Evolutionary conservation across 257 asterid genomes (phyloP), one percentile per base, ranked within the genome.

Genomic region (Solanum medicagineum): DNA sequence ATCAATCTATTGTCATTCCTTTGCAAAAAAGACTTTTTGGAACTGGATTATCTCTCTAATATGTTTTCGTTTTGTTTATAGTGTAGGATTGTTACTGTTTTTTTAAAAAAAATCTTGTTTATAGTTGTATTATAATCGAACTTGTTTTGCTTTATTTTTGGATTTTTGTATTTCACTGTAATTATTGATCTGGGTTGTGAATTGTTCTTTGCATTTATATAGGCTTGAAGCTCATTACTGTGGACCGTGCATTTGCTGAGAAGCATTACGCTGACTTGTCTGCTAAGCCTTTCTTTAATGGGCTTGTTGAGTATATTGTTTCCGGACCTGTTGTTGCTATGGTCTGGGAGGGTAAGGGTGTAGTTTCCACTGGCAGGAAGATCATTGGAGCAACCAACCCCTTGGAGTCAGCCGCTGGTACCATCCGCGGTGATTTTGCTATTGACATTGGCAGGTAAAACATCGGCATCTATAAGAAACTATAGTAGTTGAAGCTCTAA

Each of bases 321-420:
- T 95, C 98, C n/a, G 98, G 99, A 42, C 98, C 99, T 6, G 98
- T 96, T 75, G 97, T 93, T 82, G 99, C 98, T 2, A 95, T 97
- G 98, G 98, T 97, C 82, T 97, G 98, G 99, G 98, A 94, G 88
- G 99, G 99, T 11, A 96, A 94, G 94, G 88, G 89, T 82, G 98
- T 94, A 8, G 99, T 96, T 8, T 24, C 92, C 42, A 96, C 98
- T 1, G 99, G 99, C 69, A 94, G 99, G 84, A 95, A 92, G 92
- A 93, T 96, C 89, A 96, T 96, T 84, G 98, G 99, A 68, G 98
- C 98, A 26, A 96, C 99, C 56, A 96, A 95, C 92, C 99, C 98
- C 20, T 91, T 94, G 26, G 96, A 94, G 29, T 95, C 99, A 79
- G 97, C 95, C 65, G 98, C 99, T 3, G 99, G 99, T 6, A 95